Evolutionary conservation across 257 asterid genomes (phyloP).

Genomic region (Fraxinus quadrangulata): DNA sequence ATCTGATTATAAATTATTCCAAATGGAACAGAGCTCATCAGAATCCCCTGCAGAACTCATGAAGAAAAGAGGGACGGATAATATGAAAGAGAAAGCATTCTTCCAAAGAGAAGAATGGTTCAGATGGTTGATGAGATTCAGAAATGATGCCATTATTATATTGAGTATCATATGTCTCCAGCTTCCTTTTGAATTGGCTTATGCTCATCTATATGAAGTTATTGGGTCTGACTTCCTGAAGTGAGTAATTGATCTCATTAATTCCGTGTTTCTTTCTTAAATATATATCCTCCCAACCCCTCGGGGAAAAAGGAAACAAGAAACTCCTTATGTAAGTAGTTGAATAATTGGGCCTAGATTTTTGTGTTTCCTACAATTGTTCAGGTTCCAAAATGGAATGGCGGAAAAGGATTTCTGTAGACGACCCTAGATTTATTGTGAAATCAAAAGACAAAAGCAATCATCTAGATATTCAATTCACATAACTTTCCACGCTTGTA

Average conservation of each 20-base stretch:
- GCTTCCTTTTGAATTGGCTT: constrained; percentile 91
- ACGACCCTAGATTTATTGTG: not conserved
- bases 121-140: constrained; percentile 80
- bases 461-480: not conserved
- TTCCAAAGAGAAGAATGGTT: constrained; percentile 93
- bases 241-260: constrained; percentile 46
- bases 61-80: constrained; percentile 59
- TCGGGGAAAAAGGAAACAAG: constrained; percentile 1
- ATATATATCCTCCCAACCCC: not conserved
- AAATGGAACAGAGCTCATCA: constrained; percentile 40
- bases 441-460: not conserved
- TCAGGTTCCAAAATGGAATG: not conserved
- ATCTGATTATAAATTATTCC: constrained; percentile 49
- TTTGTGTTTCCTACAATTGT: not conserved
- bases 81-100: constrained; percentile 55
- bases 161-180: constrained; percentile 86
- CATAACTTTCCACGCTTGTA: not conserved
- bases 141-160: constrained; percentile 79
- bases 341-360: not conserved
- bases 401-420: not conserved
- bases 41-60: constrained; percentile 49
- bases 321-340: not conserved
- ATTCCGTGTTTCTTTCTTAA: not conserved
- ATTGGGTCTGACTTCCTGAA: constrained; percentile 60
- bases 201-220: constrained; percentile 83